These are phyloP conservation scores for Fusarium buxicola DNA, from an alignment of 2,329 filamentous ascomycete species.

Conservation along the genomic window DNA sequence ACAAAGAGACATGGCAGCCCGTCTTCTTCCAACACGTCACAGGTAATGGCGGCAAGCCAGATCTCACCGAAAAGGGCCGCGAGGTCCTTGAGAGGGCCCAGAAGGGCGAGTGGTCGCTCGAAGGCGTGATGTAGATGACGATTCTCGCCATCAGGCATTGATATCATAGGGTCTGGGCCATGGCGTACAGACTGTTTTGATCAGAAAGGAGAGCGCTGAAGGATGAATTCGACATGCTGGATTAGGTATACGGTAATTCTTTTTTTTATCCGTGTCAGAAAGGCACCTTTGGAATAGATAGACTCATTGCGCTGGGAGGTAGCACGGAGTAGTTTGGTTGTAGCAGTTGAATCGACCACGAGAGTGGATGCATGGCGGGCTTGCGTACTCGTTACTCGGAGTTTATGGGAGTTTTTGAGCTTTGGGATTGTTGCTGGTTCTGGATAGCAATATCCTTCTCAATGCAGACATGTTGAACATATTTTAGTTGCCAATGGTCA, in stretches of 20 bases:
- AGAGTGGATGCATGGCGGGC: slow-evolving; percentile 42
- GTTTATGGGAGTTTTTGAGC: slow-evolving; percentile 45
- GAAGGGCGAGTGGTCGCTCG: slow-evolving; percentile 63
- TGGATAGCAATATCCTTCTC: slow-evolving; percentile 37
- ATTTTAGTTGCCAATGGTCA: not conserved
- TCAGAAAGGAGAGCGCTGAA: slow-evolving; percentile 2
- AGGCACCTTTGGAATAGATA: slow-evolving; percentile 46
- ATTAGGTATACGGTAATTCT: slow-evolving; percentile 37
- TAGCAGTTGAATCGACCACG: slow-evolving; percentile 9
- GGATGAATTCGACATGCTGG: slow-evolving; percentile 23
- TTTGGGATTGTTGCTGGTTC: slow-evolving; percentile 31
- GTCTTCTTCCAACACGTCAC: slow-evolving; percentile 80
- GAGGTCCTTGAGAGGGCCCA: slow-evolving; percentile 64
- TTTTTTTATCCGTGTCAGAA: slow-evolving; percentile 39
- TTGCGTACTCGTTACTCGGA: slow-evolving; percentile 46
- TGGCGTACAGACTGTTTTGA: not conserved
- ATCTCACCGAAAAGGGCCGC: slow-evolving; percentile 65
- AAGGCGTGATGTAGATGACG: slow-evolving; percentile 51
- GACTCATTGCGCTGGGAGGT: slow-evolving; percentile 37
- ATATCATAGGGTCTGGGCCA: not conserved
- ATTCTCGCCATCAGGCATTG: not conserved
- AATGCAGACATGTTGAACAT: slow-evolving; percentile 26
- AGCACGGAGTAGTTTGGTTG: slow-evolving; percentile 7
- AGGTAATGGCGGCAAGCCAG: slow-evolving; percentile 66
- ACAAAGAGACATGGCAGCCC: slow-evolving; percentile 80